Base-by-base conservation (phyloP, 176 grass and related monocot species). In the Panicum miliaceum region DNA sequence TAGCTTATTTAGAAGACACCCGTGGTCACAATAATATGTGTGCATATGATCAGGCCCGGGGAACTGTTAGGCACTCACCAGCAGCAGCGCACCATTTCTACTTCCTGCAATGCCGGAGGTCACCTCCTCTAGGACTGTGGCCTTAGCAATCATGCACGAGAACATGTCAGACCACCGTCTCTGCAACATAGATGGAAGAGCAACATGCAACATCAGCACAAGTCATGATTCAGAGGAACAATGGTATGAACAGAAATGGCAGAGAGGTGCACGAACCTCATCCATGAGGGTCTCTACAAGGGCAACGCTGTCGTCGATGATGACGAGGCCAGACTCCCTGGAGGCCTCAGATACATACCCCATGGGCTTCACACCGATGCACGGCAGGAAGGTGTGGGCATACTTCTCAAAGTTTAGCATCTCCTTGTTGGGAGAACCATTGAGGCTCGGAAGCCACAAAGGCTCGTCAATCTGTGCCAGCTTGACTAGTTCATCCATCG, bases 261-360 rank as follows among this genome's bases (percentile, higher is more conserved):
- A 68, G 68, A 73, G 48, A 75, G 48, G 38, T 26, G 6, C 40
- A 42, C n/a, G 3, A 12, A 99, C 96, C 73, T 90, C 84, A 50
- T 96, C 91, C 86, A 99, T 96, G 0, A 99, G 93, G 2, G 91
- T 99, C 81, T 96, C 96, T 13, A 96, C 91, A 71, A 99, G 88
- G 11, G 89, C 91, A 46, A 73, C 50, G 60, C 96, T 99, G 68
- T 89, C 88, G 70, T 90, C 84, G 10, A 92, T 92, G 63, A 96
- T 89, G 56, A 96, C 93, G 0, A 89, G 48, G 26, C 93, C 91
- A 0, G 89, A 90, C 75, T 93, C 88, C 87, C 89, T 91, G 11
- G 96, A 90, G 5, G 85, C 96, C 84, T 99, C 96, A n/a, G 93
- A 96, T 20, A 87, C 86, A 34, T 89, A 94, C 1, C 91, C 89